Percentiles rank a stretch among this genome's conserved stretches.
Conservation (phyloP, 768 basidiomycete genomes). For the Clathrus columnatus region DNA sequence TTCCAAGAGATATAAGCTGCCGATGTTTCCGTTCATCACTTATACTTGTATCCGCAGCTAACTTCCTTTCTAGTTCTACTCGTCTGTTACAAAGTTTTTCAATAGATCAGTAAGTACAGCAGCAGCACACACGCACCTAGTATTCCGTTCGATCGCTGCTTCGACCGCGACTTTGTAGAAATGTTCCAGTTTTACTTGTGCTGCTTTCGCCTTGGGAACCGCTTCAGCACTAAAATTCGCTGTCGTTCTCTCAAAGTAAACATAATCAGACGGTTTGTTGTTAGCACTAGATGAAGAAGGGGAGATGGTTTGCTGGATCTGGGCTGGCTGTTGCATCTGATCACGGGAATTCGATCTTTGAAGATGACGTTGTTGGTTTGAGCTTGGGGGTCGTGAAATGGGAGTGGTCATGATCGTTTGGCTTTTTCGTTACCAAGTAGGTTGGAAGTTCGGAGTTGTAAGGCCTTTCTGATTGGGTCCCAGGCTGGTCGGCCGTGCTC, state of each 20-base stretch:
- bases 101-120: not conserved
- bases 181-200: conserved; percentile 92
- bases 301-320: not conserved
- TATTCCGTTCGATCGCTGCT: conserved; percentile 87
- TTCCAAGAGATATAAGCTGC: conserved; percentile 74
- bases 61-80: conserved; percentile 74
- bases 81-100: conserved; percentile 43
- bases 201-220: conserved; percentile 75
- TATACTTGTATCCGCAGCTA: conserved; percentile 59
- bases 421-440: not conserved
- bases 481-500: no score
- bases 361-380: not conserved
- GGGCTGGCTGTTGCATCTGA: not conserved
- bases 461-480: not conserved
- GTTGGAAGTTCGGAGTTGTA: conserved; percentile 1
- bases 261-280: conserved; percentile 54
- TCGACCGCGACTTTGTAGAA: conserved; percentile 97
- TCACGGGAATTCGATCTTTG: not conserved
- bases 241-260: conserved; percentile 83
- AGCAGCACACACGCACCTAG: conserved; percentile 46
- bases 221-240: conserved; percentile 73
- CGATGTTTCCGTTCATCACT: conserved; percentile 82
- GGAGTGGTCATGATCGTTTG: conserved; percentile 2
- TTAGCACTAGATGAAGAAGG: conserved; percentile 1
- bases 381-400: conserved; percentile 1